phyloP scores from a whole-genome alignment of 2,329 filamentous ascomycete species.

The Davidsoniella eucalypti region DNA sequence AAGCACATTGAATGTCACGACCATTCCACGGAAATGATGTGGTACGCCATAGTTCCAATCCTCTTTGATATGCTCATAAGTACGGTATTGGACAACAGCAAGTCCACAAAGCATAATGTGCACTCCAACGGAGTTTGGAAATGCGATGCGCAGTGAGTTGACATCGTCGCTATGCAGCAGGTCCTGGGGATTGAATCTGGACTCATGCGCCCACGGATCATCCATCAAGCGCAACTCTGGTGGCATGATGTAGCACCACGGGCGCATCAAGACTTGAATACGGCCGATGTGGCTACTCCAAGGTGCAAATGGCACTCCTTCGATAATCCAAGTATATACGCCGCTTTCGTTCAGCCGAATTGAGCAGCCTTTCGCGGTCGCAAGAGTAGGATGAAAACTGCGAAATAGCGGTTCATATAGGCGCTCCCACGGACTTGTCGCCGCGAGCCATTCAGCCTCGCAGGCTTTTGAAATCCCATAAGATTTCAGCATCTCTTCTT shows the following conservation, averaged over 20 bases:
- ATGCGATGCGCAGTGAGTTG: not conserved
- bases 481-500: not conserved
- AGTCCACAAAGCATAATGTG: constrained; percentile 5
- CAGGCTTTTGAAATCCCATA: not conserved
- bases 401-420: not conserved
- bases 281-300: not conserved
- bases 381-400: constrained; percentile 3
- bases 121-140: constrained; percentile 1
- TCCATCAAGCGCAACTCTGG: not conserved
- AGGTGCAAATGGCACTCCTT: not conserved
- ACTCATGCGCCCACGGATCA: constrained; percentile 4
- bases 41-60: constrained; percentile 6
- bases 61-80: not conserved
- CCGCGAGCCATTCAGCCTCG: not conserved
- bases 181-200: not conserved
- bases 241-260: constrained; percentile 8
- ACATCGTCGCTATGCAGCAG: constrained; percentile 2
- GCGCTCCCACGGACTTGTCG: not conserved
- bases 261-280: constrained; percentile 2
- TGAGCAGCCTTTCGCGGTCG: not conserved
- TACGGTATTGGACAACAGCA: constrained; percentile 1
- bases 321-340: not conserved
- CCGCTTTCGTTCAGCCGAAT: constrained; percentile 1
- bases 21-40: constrained; percentile 3
- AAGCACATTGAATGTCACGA: constrained; percentile 6